These are phyloP conservation scores for Podospora pseudopauciseta DNA, from an alignment of 495 filamentous ascomycete genomes.

Conservation along the genomic window DNA sequence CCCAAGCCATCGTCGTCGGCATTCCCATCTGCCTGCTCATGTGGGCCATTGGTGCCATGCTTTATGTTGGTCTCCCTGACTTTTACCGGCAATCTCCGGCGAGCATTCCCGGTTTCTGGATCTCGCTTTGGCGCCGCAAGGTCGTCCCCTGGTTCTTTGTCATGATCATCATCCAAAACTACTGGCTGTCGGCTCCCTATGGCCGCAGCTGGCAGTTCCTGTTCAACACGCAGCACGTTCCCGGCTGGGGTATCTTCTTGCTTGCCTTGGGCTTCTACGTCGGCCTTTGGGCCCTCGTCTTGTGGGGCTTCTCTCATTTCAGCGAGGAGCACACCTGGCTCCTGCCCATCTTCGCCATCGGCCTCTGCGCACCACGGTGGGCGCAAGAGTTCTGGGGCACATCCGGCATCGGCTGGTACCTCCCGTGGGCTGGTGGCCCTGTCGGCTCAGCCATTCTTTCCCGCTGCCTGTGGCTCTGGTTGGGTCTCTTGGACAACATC, in stretches of 20 bases:
- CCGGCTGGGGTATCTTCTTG: slow-evolving; percentile 50
- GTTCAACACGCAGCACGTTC: slow-evolving; percentile 50
- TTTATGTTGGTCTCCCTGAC: slow-evolving; percentile 57
- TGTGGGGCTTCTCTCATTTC: slow-evolving; percentile 47
- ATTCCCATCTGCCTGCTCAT: slow-evolving; percentile 51
- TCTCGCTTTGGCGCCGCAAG: slow-evolving; percentile 53
- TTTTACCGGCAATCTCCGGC: slow-evolving; percentile 68
- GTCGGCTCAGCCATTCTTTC: slow-evolving; percentile 51
- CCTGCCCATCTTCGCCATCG: slow-evolving; percentile 63
- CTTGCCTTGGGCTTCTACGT: slow-evolving; percentile 59
- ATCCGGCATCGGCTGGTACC: slow-evolving; percentile 53
- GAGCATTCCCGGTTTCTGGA: slow-evolving; percentile 60
- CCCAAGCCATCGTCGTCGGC: slow-evolving; percentile 45
- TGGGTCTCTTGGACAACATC: slow-evolving; percentile 59
- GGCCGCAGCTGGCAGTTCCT: slow-evolving; percentile 63
- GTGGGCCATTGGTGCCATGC: slow-evolving; percentile 48
- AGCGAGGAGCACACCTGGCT: slow-evolving; percentile 60
- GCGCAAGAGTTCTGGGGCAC: slow-evolving; percentile 63
- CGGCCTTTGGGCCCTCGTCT: slow-evolving; percentile 50
- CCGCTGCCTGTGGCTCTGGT: slow-evolving; percentile 60
- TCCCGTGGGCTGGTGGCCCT: slow-evolving; percentile 56
- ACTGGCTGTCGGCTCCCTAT: slow-evolving; percentile 59
- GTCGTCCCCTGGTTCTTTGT: slow-evolving; percentile 61
- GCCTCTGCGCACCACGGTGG: slow-evolving; percentile 61
- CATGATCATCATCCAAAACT: slow-evolving; percentile 63